phyloP scores from a whole-genome alignment of 2,329 filamentous ascomycete species.

The Aspergillus terreus region DNA sequence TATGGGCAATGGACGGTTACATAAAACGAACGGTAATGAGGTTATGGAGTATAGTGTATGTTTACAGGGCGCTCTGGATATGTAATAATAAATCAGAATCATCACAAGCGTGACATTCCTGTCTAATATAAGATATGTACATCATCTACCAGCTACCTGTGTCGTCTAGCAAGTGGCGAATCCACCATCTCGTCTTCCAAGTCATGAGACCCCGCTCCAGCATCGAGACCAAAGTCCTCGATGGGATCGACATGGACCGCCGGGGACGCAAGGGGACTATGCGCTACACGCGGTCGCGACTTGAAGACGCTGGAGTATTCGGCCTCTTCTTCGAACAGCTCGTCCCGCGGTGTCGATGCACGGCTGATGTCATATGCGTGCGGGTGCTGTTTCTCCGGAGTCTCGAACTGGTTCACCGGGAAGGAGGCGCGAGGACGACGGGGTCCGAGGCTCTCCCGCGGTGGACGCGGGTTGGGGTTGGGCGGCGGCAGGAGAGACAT shows the following conservation, averaged over 20 bases:
- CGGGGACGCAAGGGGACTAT: constrained; percentile 60
- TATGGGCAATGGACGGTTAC: neutral
- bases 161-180: constrained; percentile 20
- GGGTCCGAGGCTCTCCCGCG: constrained; percentile 16
- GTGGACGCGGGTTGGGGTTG: constrained; percentile 15
- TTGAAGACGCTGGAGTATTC: constrained; percentile 83
- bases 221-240: constrained; percentile 19
- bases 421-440: constrained; percentile 37
- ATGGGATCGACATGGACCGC: constrained; percentile 33
- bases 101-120: neutral
- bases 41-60: neutral
- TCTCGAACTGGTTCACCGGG: constrained; percentile 57
- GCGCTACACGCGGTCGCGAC: constrained; percentile 74
- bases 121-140: too few relatives aligned
- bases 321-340: constrained; percentile 65
- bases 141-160: constrained; percentile 2
- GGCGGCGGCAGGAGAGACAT: constrained; percentile 61
- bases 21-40: neutral
- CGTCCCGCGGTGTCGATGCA: constrained; percentile 58
- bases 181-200: constrained; percentile 13
- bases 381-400: constrained; percentile 37
- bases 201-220: constrained; percentile 5
- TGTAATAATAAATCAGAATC: neutral
- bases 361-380: constrained; percentile 15
- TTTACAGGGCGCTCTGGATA: neutral